Conservation (phyloP, 176 grass and related monocot genomes). For the Calamus simplicifolius region DNA sequence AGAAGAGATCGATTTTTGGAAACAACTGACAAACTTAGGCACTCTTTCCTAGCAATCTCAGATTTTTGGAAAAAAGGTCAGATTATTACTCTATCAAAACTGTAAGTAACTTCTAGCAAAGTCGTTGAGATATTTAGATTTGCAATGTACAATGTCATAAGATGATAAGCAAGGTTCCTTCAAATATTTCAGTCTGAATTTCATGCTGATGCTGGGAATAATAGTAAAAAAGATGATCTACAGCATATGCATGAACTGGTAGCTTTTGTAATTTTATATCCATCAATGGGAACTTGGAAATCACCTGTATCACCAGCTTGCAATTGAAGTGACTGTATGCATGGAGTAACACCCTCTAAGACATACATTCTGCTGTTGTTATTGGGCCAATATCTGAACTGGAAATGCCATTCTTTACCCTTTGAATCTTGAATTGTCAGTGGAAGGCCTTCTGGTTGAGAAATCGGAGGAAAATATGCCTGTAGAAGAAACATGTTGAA, state of each 20-base stretch:
- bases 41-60: too few species aligned
- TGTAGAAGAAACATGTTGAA: slow-evolving; percentile 16
- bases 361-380: slow-evolving; percentile 99
- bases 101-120: too few species aligned
- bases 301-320: slow-evolving; percentile 99
- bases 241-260: slow-evolving; percentile 2
- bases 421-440: slow-evolving; percentile 97
- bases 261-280: slow-evolving; percentile 2
- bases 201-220: too few species aligned
- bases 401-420: slow-evolving; percentile 99
- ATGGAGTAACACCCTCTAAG: slow-evolving; percentile 94
- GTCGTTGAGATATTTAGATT: too few species aligned
- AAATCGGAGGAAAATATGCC: slow-evolving; percentile 99
- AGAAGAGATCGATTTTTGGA: too few species aligned
- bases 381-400: slow-evolving; percentile 98
- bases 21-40: too few species aligned
- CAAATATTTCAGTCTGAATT: too few species aligned
- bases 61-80: too few species aligned
- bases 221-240: too few species aligned
- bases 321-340: slow-evolving; percentile 97
- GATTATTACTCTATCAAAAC: too few species aligned
- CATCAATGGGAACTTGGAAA: slow-evolving; percentile 4
- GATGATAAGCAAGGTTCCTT: too few species aligned
- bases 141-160: too few species aligned
- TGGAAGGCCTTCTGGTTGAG: slow-evolving; percentile 97